Conservation (phyloP, 306 rosid species). For the Trifolium pratense region DNA sequence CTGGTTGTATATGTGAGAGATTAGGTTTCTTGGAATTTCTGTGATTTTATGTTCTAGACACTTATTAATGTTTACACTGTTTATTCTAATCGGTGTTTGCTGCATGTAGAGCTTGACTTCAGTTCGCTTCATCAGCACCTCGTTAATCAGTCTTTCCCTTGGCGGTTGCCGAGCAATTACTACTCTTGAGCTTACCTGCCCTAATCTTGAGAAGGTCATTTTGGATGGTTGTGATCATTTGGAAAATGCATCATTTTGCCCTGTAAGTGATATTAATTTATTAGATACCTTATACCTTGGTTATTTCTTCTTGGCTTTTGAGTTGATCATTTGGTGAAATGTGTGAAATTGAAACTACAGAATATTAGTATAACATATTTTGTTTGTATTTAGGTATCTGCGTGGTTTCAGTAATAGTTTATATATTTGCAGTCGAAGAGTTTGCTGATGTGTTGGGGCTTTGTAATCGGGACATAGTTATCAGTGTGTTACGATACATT, state of each 20-base stretch:
- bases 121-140: conserved; percentile 76
- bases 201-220: conserved; percentile 82
- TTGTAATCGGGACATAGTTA: conserved; percentile 8
- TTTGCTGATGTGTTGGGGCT: conserved; percentile 30
- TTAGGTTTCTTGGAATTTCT: conserved; percentile 20
- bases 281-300: conserved; percentile 6
- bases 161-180: conserved; percentile 89
- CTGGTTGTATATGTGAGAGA: conserved; percentile 21
- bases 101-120: conserved; percentile 79
- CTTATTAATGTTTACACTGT: not conserved
- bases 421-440: conserved; percentile 10
- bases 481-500: not conserved
- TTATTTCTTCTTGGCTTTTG: conserved; percentile 11
- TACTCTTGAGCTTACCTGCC: conserved; percentile 80
- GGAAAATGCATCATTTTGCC: conserved; percentile 84
- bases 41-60: conserved; percentile 25
- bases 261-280: conserved; percentile 62
- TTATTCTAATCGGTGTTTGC: conserved; percentile 38
- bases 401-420: conserved; percentile 24
- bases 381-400: conserved; percentile 22
- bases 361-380: not conserved
- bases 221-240: conserved; percentile 98
- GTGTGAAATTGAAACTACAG: conserved; percentile 15
- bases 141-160: conserved; percentile 83
- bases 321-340: conserved; percentile 24